These are phyloP conservation scores for Adenanthera pavonina DNA, from an alignment of 306 rosid species.

Conservation along the genomic window DNA sequence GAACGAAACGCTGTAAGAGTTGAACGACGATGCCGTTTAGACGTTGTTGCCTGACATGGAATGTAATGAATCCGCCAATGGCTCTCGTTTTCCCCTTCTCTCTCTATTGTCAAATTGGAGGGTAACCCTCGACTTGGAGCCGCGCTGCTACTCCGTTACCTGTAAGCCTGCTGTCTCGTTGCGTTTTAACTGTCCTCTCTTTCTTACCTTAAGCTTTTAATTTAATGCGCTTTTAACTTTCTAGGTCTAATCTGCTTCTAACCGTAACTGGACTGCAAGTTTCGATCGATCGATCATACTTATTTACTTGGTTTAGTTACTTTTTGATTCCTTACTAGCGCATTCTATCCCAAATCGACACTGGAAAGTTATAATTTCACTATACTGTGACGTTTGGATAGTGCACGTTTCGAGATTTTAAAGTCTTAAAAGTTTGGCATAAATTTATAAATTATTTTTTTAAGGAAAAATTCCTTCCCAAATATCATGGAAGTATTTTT, in stretches of 20 bases:
- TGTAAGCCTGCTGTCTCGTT: conserved; percentile 23
- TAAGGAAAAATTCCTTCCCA: not conserved
- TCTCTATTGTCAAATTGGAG: not conserved
- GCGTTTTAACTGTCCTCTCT: not conserved
- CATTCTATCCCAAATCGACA: conserved; percentile 6
- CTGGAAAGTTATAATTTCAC: not conserved
- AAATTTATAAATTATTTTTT: not conserved
- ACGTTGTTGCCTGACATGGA: not conserved
- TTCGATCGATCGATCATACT: not conserved
- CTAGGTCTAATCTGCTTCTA: conserved; percentile 11
- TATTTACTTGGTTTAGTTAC: conserved; percentile 6
- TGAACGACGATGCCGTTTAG: conserved; percentile 29
- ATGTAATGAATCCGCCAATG: not conserved
- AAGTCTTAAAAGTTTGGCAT: not conserved
- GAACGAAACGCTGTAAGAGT: not conserved
- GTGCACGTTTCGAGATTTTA: not conserved
- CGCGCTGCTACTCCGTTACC: not conserved
- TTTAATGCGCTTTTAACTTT: not conserved
- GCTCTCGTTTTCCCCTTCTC: not conserved
- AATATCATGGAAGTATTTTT: not conserved
- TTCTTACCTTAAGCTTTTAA: not conserved
- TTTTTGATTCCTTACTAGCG: not conserved
- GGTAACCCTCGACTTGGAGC: conserved; percentile 19
- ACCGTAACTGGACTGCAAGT: not conserved
- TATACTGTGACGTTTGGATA: not conserved